Base-by-base conservation (phyloP, 495 filamentous ascomycete species). In the Letharia columbiana region DNA sequence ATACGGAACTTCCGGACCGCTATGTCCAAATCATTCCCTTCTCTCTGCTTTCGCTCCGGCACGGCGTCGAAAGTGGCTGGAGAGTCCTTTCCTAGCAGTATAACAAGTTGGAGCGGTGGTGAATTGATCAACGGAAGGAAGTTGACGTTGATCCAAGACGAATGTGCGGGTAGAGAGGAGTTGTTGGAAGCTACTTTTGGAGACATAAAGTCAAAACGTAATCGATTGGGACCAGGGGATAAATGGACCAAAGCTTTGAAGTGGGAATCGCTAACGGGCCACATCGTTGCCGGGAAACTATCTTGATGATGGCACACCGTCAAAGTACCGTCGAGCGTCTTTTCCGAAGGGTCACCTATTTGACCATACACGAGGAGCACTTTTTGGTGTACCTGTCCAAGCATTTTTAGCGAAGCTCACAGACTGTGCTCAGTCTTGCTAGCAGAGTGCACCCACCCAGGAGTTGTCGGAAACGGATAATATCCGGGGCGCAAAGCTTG, bases 161-260 rank as follows among this genome's bases (percentile, higher is more conserved):
- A 88, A 74, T 96, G 90, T 28, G 87, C 80, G 0, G 84, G 84
- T 66, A 87, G 86, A 37, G 88, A 85, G 17, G 83, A 77, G 67
- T 82, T 89, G 72, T 82, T 85, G 50, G 89, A 82, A 17, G 87
- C 86, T 37, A 92, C 79, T 72, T 91, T 93, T 20, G 92, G 87
- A 7, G 88, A 92, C 31, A 82, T 81, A 71, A 95, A 97, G 70
- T 96, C 92, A 67, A 96, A 87, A 10, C 90, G 86, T 40, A 97
- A 69, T 63, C 84, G 85, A 76, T 97, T 97, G 56, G 90, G 89
- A 33, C 92, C 92, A 0, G 92, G 91, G 66, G 86, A 82, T n/a
- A 97, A 82, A 73, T 96, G 89, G 15, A 96, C 81, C 44, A 96
- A 80, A 11, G 88, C 88, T 77, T 96, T 97, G 79, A 96, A 97